These are phyloP conservation scores for Penicillium hordei DNA, from an alignment of 2,329 filamentous ascomycete genomes.

Conservation along the genomic window DNA sequence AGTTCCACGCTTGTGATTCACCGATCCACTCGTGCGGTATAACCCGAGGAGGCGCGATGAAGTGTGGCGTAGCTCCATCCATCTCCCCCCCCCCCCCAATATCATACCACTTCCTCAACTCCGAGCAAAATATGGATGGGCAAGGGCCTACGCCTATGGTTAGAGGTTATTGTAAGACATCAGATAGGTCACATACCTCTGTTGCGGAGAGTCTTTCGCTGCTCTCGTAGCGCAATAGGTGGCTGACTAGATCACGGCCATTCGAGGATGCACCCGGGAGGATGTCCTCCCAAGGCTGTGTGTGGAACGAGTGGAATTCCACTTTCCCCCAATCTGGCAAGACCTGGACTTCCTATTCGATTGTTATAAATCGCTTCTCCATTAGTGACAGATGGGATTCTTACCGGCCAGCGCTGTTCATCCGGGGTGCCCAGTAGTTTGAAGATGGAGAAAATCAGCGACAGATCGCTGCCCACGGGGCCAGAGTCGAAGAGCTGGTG, in stretches of 20 bases:
- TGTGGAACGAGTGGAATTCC: conserved; percentile 73
- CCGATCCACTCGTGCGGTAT: conserved; percentile 6
- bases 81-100: not conserved
- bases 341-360: conserved; percentile 36
- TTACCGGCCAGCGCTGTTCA: conserved; percentile 74
- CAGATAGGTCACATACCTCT: conserved; percentile 49
- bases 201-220: conserved; percentile 64
- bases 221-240: conserved; percentile 72
- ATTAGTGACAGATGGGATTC: conserved; percentile 24
- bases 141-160: conserved; percentile 33
- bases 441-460: conserved; percentile 89
- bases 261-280: conserved; percentile 60
- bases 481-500: conserved; percentile 77
- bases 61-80: conserved; percentile 9
- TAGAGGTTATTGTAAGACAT: conserved; percentile 12
- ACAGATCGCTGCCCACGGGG: conserved; percentile 87
- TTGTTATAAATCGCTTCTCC: conserved; percentile 8
- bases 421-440: conserved; percentile 86
- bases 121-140: conserved; percentile 40
- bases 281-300: conserved; percentile 67
- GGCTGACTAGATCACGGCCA: conserved; percentile 65
- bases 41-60: not conserved
- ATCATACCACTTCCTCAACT: conserved; percentile 10
- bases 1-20: conserved; percentile 2
- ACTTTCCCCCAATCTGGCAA: conserved; percentile 88